These are phyloP conservation scores for Collybia mongolica DNA, from an alignment of 768 basidiomycete genomes.

Conservation along the genomic window DNA sequence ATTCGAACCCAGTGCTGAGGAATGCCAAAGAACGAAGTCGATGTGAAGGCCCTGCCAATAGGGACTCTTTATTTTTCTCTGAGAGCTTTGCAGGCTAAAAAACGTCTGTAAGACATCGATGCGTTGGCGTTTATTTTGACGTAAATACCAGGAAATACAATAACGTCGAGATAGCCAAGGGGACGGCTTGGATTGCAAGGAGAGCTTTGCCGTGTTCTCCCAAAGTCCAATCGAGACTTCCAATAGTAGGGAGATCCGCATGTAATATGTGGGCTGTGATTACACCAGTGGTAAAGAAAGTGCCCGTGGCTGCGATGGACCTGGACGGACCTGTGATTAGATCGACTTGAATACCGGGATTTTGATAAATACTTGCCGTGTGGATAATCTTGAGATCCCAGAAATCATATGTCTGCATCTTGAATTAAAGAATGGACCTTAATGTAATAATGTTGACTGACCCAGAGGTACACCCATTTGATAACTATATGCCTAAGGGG, in stretches of 20 bases:
- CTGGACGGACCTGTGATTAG: constrained; percentile 24
- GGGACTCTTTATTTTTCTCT: no score
- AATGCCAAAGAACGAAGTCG: constrained; percentile 36
- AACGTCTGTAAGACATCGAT: no score
- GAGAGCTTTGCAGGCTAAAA: no score
- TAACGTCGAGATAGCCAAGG: constrained; percentile 29
- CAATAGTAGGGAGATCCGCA: constrained; percentile 26
- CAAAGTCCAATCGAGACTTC: constrained; percentile 38
- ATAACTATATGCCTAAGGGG: constrained; percentile 32
- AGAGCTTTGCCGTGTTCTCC: constrained; percentile 31
- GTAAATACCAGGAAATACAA: constrained; percentile 28
- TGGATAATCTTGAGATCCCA: constrained; percentile 55
- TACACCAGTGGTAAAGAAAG: constrained; percentile 50
- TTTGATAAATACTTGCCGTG: constrained; percentile 35
- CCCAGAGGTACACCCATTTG: constrained; percentile 69
- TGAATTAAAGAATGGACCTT: not conserved
- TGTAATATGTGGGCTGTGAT: constrained; percentile 43
- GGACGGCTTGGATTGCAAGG: constrained; percentile 38
- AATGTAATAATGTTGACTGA: constrained; percentile 17
- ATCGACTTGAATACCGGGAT: constrained; percentile 6
- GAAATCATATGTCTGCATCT: constrained; percentile 58
- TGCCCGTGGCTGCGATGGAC: constrained; percentile 52
- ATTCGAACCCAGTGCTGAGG: constrained; percentile 44
- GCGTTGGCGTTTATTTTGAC: constrained; percentile 14
- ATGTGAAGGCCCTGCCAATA: constrained; percentile 9